phyloP scores from a whole-genome alignment of 2,329 filamentous ascomycete genomes.

The Colletotrichum graminicola region DNA sequence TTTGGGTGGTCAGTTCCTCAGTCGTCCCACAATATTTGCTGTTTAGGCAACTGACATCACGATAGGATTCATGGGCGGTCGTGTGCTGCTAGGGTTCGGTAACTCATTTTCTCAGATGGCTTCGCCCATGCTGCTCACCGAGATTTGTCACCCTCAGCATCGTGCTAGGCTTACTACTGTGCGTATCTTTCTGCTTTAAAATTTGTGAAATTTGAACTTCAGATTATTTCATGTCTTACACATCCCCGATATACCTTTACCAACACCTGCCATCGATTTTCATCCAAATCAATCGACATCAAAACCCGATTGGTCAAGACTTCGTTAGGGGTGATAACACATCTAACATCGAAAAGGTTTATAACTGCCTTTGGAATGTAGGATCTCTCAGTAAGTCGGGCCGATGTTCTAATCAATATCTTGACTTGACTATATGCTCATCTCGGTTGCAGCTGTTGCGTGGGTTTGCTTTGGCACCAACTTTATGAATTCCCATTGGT shows the following conservation, averaged over 20 bases:
- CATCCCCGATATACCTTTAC: no score
- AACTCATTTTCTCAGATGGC: constrained; percentile 74
- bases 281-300: background rate
- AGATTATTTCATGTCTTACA: background rate
- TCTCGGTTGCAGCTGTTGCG: constrained; percentile 59
- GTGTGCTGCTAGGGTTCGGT: constrained; percentile 75
- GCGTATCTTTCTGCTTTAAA: background rate
- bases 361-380: constrained; percentile 77
- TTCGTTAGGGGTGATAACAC: background rate
- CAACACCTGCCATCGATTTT: background rate
- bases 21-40: constrained; percentile 44
- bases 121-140: constrained; percentile 70
- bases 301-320: no score
- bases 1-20: background rate
- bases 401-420: constrained; percentile 55
- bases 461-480: constrained; percentile 74
- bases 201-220: rapidly evolving
- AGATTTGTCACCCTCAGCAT: constrained; percentile 77
- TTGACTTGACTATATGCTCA: background rate
- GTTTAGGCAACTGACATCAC: background rate
- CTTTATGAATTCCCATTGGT: constrained; percentile 70
- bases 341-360: constrained; percentile 52
- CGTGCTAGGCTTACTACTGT: constrained; percentile 70
- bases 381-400: constrained; percentile 54
- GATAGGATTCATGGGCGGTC: constrained; percentile 58